Evolutionary conservation across 208 protist species (phyloP).

Genomic region (Acanthamoeba healyi): DNA sequence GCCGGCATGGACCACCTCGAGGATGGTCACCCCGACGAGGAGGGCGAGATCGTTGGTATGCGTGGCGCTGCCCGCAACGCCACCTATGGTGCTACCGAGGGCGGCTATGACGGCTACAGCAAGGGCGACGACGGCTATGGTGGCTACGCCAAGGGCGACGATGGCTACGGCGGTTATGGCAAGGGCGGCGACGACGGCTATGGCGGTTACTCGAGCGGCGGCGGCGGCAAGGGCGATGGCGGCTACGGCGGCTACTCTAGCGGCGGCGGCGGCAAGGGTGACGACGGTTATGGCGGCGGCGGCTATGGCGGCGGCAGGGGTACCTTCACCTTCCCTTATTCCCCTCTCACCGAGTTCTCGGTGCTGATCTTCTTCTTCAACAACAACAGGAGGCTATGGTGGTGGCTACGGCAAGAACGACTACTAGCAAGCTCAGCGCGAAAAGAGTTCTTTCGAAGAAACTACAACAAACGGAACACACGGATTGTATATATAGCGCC

Average conservation of each 20-base stretch:
- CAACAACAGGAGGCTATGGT: neutral
- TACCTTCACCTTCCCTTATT: neutral
- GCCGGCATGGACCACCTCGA: slow-evolving; percentile 21
- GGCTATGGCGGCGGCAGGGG: slow-evolving; percentile 8
- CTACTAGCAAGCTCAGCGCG: neutral
- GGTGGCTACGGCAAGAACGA: slow-evolving; percentile 20
- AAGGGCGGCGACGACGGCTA: neutral
- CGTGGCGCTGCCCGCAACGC: neutral
- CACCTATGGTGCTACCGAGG: neutral
- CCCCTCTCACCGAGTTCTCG: neutral
- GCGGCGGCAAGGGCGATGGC: neutral
- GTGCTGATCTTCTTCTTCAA: neutral
- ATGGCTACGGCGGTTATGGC: neutral
- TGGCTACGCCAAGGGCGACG: neutral
- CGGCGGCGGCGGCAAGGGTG: neutral
- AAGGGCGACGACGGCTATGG: neutral
- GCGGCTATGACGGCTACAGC: neutral
- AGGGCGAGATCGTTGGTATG: neutral
- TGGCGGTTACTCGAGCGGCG: neutral
- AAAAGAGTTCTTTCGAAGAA: neutral
- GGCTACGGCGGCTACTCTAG: neutral
- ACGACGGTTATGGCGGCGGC: neutral
- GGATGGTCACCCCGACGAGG: neutral
- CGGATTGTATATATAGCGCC: slow-evolving; percentile 46
- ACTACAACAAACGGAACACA: neutral